Conservation (phyloP, 257 asterid species). For the Primulina eburnea region DNA sequence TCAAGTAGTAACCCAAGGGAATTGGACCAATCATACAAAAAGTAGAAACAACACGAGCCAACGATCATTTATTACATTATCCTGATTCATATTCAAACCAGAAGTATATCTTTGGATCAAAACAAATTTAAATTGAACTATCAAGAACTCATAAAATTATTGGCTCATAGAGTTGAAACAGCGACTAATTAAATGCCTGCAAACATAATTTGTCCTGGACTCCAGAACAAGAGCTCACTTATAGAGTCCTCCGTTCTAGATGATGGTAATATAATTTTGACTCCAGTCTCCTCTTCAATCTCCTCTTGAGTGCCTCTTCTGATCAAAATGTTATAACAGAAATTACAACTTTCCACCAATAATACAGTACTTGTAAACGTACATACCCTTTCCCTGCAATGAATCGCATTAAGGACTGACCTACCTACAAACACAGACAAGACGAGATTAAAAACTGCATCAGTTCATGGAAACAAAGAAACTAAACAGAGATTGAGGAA, state of each 20-base stretch:
- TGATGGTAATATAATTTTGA: conserved; percentile 56
- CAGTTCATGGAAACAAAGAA: background rate
- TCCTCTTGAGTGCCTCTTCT: conserved; percentile 66
- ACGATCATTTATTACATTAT: background rate
- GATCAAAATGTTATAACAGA: conserved; percentile 23
- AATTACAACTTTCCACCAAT: conserved; percentile 17
- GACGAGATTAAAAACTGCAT: conserved; percentile 18
- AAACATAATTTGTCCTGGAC: conserved; percentile 20
- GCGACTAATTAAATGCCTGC: conserved; percentile 5
- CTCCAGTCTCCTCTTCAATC: conserved; percentile 63
- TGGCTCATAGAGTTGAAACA: background rate
- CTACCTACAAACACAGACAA: conserved; percentile 57
- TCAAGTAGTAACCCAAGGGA: too few species aligned
- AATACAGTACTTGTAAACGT: conserved; percentile 16
- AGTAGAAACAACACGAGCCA: conserved; percentile 1
- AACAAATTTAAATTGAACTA: background rate
- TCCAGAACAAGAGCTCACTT: conserved; percentile 50
- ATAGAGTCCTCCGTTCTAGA: conserved; percentile 59
- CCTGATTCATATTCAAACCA: conserved; percentile 2
- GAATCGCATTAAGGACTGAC: conserved; percentile 70
- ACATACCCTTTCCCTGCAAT: conserved; percentile 75
- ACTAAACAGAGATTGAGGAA: background rate
- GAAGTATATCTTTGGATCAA: conserved; percentile 15
- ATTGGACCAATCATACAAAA: background rate
- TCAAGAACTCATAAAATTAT: background rate